Evolutionary conservation across 495 filamentous ascomycete genomes (phyloP).

Genomic region (Aspergillus funiculosus): DNA sequence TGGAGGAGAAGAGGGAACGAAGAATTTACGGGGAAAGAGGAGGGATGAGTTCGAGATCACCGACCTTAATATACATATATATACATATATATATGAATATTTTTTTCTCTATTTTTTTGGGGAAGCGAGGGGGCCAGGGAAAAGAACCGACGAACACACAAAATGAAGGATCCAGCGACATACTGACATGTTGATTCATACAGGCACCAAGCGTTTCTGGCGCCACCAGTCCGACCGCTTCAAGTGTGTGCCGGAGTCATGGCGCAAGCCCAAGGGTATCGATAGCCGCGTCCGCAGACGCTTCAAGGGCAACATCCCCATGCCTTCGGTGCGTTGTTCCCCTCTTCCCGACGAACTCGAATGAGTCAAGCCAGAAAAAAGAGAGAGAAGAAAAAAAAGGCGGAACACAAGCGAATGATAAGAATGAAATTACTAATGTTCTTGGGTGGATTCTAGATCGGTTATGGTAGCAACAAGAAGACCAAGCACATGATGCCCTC

Average conservation of each 20-base stretch:
- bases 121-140: too few species aligned
- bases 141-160: too few species aligned
- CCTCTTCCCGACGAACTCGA: constrained; percentile 2
- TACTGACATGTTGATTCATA: constrained; percentile 10
- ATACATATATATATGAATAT: too few species aligned
- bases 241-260: constrained; percentile 77
- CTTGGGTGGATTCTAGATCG: constrained; percentile 57
- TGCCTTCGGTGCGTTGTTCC: constrained; percentile 83
- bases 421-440: too few species aligned
- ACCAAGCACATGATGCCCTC: constrained; percentile 97
- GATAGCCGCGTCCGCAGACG: constrained; percentile 86
- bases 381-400: too few species aligned
- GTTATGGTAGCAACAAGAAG: constrained; percentile 97
- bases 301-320: constrained; percentile 89
- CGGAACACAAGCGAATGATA: too few species aligned
- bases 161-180: constrained; percentile 10
- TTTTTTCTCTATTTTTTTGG: too few species aligned
- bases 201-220: constrained; percentile 83
- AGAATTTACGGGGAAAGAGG: neutral
- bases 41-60: neutral
- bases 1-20: neutral
- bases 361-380: neutral
- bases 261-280: constrained; percentile 99
- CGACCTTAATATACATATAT: too few species aligned
- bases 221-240: constrained; percentile 97